Evolutionary conservation across 1,139 yeast genomes (phyloP), one percentile per base, ranked within the genome.

Genomic region (Debaryomycetaceae sp.): DNA sequence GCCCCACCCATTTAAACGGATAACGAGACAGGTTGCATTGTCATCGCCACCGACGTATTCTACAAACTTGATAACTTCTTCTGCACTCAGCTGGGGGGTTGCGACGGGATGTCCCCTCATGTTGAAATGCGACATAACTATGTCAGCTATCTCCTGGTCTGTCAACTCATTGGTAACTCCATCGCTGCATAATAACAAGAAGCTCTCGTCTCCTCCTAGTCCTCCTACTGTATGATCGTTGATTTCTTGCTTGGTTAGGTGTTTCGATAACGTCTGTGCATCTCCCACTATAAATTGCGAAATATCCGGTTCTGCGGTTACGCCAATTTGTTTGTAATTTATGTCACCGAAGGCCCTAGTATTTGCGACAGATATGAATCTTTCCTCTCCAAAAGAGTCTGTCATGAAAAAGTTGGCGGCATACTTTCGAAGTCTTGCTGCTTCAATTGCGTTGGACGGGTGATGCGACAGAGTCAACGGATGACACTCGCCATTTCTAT

Each of bases 331-430:
- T 62, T 93, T 93, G 46, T 83, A 96, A 34, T 76, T 71, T 17
- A 84, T 60, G 63, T 93, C 99, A 34, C 99, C 99, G 73, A 93
- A 93, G 2, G 97, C 78, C 49, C 99, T 75, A 1, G 99, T 93
- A 59, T 93, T 93, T 37, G 97, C 97, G 56, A 84, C 83, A 49
- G 85, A 80, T 39, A 89, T 78, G 57, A 85, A 91, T 49, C 99
- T 64, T 57, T 87, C 89, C 58, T 90, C 96, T 4, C 99, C 99
- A 68, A 91, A 93, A 6, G 97, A 86, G 60, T 93, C 98, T 4
- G 89, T 84, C 83, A 80, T 78, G 58, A 87, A 81, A 56, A 87
- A 80, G 40, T 83, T 84, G 5, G 95, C 79, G n/a, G 85, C 76
- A 55, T 78, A 87, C 50, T 80, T 77, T 38, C 86, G 73, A 43